Conservation (phyloP, 768 basidiomycete species). For the Hemileccinum impolitum region DNA sequence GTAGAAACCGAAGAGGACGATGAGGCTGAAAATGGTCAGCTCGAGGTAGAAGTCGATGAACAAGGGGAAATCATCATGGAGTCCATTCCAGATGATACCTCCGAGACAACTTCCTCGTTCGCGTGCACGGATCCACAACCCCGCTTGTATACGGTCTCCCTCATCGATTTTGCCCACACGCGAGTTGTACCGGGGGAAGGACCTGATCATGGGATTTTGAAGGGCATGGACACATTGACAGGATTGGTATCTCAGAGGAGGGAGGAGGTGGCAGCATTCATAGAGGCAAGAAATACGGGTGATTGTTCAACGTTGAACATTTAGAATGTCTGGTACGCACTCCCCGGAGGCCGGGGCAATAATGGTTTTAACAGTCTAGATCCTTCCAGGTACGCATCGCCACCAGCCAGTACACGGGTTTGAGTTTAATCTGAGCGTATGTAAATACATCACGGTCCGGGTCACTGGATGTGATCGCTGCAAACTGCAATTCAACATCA, state of each 20-base stretch:
- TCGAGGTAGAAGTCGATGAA: slow-evolving; percentile 35
- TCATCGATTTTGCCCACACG: slow-evolving; percentile 97
- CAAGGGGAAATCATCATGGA: slow-evolving; percentile 21
- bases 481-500: too few relatives aligned
- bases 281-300: not conserved
- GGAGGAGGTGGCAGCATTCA: slow-evolving; percentile 34
- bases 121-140: slow-evolving; percentile 3
- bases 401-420: too few relatives aligned
- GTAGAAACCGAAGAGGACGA: slow-evolving; percentile 35
- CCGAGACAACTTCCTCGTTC: slow-evolving; percentile 40
- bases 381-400: too few relatives aligned
- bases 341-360: too few relatives aligned
- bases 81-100: slow-evolving; percentile 7
- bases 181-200: slow-evolving; percentile 63
- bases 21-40: slow-evolving; percentile 38
- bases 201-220: slow-evolving; percentile 73
- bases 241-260: slow-evolving; percentile 58
- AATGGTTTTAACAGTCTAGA: too few relatives aligned
- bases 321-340: too few relatives aligned
- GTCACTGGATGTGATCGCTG: too few relatives aligned
- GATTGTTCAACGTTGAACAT: not conserved
- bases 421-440: too few relatives aligned
- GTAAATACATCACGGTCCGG: too few relatives aligned
- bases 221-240: slow-evolving; percentile 67
- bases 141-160: slow-evolving; percentile 54